Evolutionary conservation across 2,329 filamentous ascomycete genomes (phyloP).

Genomic region (Trichophyton simii): DNA sequence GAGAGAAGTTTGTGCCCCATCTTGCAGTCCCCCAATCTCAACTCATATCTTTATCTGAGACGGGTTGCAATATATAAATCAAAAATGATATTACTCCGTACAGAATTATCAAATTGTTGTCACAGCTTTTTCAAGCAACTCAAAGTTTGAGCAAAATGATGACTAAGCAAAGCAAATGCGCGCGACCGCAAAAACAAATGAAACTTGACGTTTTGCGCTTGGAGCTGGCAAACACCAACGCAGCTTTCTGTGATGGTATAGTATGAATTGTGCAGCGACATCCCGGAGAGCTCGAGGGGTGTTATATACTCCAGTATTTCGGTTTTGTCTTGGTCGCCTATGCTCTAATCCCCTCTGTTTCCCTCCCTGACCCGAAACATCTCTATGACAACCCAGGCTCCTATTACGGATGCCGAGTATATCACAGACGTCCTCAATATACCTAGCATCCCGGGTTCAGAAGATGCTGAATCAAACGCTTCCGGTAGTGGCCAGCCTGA

Average conservation of each 20-base stretch:
- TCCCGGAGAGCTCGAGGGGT: neutral
- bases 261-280: neutral
- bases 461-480: conserved; percentile 6
- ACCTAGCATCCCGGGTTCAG: conserved; percentile 17
- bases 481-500: conserved; percentile 10
- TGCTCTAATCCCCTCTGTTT: neutral
- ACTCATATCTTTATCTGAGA: too few species aligned
- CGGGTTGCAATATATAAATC: neutral
- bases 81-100: neutral
- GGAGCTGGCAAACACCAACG: neutral
- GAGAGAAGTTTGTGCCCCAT: too few species aligned
- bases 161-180: neutral
- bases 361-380: neutral
- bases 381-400: conserved; percentile 37
- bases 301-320: neutral
- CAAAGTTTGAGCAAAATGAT: neutral
- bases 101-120: neutral
- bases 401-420: conserved; percentile 36
- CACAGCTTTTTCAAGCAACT: neutral
- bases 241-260: neutral
- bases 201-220: neutral
- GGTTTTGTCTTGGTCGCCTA: neutral
- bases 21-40: too few species aligned
- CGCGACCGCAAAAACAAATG: neutral
- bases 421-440: conserved; percentile 35